Evolutionary conservation across 73 alveolate genomes (phyloP).

Genomic region (Uronychia setigera): DNA sequence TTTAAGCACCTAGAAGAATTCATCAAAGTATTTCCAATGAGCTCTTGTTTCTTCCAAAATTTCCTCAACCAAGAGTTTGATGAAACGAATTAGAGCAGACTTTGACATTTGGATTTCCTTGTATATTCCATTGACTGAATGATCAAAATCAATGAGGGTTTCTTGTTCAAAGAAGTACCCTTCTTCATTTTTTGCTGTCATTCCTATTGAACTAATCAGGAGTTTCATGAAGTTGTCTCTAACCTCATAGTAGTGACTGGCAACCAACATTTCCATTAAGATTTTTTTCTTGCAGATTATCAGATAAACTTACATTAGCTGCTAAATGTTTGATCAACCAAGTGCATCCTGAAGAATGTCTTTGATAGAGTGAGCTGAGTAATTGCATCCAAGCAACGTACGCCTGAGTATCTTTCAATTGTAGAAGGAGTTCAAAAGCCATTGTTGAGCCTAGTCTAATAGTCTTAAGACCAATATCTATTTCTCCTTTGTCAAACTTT

Average conservation of each 20-base stretch:
- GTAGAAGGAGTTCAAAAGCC: conserved; percentile 27
- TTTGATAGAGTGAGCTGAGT: conserved; percentile 47
- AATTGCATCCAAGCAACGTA: conserved; percentile 55
- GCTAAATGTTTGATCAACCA: conserved; percentile 48
- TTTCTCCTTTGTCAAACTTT: conserved; percentile 7
- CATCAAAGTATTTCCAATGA: conserved; percentile 55
- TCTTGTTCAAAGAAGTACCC: conserved; percentile 29
- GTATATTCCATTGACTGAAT: neutral
- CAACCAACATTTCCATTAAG: conserved; percentile 34
- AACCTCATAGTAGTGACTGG: conserved; percentile 34
- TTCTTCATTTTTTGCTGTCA: conserved; percentile 65
- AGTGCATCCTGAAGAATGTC: conserved; percentile 50
- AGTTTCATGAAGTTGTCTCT: conserved; percentile 51
- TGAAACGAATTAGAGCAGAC: conserved; percentile 42
- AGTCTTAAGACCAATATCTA: conserved; percentile 1
- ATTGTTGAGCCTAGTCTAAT: conserved; percentile 35
- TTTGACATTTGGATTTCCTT: conserved; percentile 1
- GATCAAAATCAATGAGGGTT: conserved; percentile 5
- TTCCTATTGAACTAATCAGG: conserved; percentile 44
- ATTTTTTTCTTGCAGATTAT: conserved; percentile 31
- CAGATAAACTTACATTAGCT: conserved; percentile 17
- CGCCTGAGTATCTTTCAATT: conserved; percentile 38
- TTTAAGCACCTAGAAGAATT: conserved; percentile 47
- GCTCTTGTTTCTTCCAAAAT: conserved; percentile 47
- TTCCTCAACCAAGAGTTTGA: conserved; percentile 36